Evolutionary conservation across 2,329 filamentous ascomycete species (phyloP).

Genomic region (Alternaria gaisen): DNA sequence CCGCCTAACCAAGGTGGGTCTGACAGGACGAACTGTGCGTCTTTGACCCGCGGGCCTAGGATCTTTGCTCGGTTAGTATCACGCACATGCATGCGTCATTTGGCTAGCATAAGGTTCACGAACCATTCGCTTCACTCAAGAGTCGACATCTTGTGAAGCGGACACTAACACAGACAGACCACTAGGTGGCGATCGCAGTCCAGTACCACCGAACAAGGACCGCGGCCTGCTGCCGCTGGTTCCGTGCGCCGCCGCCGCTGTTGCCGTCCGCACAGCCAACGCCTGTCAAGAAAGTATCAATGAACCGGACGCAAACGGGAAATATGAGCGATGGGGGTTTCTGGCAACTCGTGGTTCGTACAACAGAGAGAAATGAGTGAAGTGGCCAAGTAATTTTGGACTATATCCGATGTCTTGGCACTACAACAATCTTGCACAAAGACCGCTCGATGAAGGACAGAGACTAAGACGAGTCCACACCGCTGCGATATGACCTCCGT

Average conservation of each 20-base stretch:
- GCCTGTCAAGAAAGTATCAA: conserved; percentile 10
- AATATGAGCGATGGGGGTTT: background rate
- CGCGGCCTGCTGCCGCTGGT: conserved; percentile 19
- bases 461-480: background rate
- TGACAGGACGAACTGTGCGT: conserved; percentile 22
- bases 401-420: background rate
- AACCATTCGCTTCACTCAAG: conserved; percentile 7
- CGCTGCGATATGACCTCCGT: background rate
- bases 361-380: background rate
- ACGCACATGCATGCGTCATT: conserved; percentile 8
- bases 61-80: conserved; percentile 4
- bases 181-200: conserved; percentile 12
- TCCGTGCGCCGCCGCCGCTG: conserved; percentile 24
- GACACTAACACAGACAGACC: background rate
- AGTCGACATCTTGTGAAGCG: background rate
- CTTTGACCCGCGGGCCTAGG: conserved; percentile 11
- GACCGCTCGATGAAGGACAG: background rate
- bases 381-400: background rate
- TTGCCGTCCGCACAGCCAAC: conserved; percentile 9
- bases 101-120: conserved; percentile 12
- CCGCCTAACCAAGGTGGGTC: conserved; percentile 13
- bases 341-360: background rate
- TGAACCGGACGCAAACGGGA: background rate
- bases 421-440: background rate
- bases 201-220: conserved; percentile 22